phyloP scores from a whole-genome alignment of 2,329 filamentous ascomycete genomes.

The Aspergillus awamori region DNA sequence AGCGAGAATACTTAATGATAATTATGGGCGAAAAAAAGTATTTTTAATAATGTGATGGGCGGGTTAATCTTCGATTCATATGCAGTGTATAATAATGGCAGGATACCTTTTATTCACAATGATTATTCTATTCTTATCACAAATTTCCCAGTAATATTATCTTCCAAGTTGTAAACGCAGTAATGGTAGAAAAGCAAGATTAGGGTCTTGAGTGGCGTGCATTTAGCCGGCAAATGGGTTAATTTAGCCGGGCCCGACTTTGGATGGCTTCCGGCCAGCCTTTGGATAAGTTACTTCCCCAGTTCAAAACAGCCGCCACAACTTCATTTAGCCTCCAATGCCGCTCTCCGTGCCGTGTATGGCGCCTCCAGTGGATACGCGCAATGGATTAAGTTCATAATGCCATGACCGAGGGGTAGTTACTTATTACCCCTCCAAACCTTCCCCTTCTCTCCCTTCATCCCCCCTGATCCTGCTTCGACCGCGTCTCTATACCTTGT shows the following conservation, averaged over 20 bases:
- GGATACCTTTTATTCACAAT: not conserved
- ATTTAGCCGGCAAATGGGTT: not conserved
- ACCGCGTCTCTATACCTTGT: not conserved
- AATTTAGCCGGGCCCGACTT: conserved; percentile 7
- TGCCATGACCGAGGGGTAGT: not conserved
- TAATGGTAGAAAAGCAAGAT: not conserved
- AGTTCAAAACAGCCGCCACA: not conserved
- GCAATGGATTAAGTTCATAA: not conserved
- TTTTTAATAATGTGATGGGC: not conserved
- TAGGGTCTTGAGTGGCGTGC: conserved; percentile 3
- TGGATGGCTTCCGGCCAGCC: no score
- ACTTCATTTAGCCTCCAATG: conserved; percentile 15
- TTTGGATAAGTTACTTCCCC: no score
- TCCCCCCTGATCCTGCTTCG: conserved; percentile 3
- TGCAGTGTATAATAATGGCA: not conserved
- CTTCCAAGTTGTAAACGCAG: not conserved
- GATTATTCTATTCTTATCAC: not conserved
- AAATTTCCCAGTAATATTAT: no score
- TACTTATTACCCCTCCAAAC: conserved; percentile 7
- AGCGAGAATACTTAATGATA: conserved; percentile 10
- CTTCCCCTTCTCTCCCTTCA: conserved; percentile 17
- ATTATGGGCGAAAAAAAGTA: not conserved
- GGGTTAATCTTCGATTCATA: not conserved
- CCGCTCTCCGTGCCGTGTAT: not conserved
- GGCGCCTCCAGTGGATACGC: not conserved